Percentiles rank a stretch among this genome's conserved stretches.
phyloP scores from a whole-genome alignment of 2,329 filamentous ascomycete species.

The Sporothrix brunneoviolacea region DNA sequence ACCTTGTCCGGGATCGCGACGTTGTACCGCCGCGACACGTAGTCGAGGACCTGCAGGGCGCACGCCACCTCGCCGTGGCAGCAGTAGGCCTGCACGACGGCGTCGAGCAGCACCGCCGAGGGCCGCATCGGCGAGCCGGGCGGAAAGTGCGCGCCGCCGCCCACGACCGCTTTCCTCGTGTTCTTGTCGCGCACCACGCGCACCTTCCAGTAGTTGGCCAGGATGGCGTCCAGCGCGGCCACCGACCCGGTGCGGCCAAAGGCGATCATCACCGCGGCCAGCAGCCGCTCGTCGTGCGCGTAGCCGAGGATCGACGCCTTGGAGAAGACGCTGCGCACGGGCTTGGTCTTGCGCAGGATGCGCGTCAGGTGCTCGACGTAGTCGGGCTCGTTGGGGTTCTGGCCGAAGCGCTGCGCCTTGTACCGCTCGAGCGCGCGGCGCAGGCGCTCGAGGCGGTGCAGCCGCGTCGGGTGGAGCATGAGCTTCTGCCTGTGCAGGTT shows the following conservation, averaged over 20 bases:
- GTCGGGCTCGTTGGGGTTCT: slow-evolving; percentile 22
- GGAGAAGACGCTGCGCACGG: slow-evolving; percentile 26
- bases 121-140: slow-evolving; percentile 51
- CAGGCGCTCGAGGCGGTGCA: slow-evolving; percentile 22
- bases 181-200: slow-evolving; percentile 6
- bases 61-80: slow-evolving; percentile 55
- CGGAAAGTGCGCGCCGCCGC: slow-evolving; percentile 34
- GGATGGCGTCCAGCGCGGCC: slow-evolving; percentile 27
- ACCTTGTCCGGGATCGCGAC: slow-evolving; percentile 49
- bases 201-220: slow-evolving; percentile 26
- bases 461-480: slow-evolving; percentile 16
- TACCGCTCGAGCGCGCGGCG: slow-evolving; percentile 14
- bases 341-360: slow-evolving; percentile 22
- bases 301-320: slow-evolving; percentile 23
- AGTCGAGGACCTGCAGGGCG: slow-evolving; percentile 54
- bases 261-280: slow-evolving; percentile 37
- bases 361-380: slow-evolving; percentile 26
- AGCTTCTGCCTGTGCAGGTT: slow-evolving; percentile 12
- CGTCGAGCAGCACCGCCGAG: slow-evolving; percentile 50
- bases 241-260: slow-evolving; percentile 34
- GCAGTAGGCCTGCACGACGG: slow-evolving; percentile 64
- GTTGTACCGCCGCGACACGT: slow-evolving; percentile 52
- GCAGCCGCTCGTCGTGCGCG: slow-evolving; percentile 31
- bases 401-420: slow-evolving; percentile 23
- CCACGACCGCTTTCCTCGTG: slow-evolving; percentile 21